Evolutionary conservation across 2,329 filamentous ascomycete species (phyloP).

Genomic region (Verticillium dahliae): DNA sequence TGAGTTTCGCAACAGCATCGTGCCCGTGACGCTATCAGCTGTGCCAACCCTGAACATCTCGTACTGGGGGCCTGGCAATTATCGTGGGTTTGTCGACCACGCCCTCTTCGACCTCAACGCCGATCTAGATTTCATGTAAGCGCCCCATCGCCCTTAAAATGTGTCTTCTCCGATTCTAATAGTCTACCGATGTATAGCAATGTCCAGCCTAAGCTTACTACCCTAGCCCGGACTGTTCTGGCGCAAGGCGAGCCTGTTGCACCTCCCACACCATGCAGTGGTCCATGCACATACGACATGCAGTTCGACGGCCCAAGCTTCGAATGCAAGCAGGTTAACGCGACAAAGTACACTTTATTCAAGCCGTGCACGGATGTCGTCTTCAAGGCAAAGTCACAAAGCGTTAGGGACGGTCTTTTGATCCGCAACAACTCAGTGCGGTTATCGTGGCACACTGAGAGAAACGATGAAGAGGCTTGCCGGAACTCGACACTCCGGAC

Average conservation of each 20-base stretch:
- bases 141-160: neutral
- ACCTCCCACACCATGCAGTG: neutral
- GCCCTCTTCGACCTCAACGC: neutral
- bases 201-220: neutral
- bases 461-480: neutral
- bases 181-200: neutral
- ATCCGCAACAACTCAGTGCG: neutral
- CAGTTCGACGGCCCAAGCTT: neutral
- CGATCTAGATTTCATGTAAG: neutral
- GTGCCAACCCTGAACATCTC: slow-evolving; percentile 3
- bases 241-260: neutral
- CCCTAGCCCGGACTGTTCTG: neutral
- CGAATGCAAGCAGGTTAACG: neutral
- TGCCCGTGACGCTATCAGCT: neutral
- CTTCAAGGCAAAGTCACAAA: neutral
- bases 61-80: neutral
- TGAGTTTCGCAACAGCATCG: neutral
- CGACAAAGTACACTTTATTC: neutral
- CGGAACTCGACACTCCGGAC: neutral
- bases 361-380: neutral
- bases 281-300: neutral
- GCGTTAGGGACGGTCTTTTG: neutral
- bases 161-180: neutral
- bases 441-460: neutral
- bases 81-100: neutral